A percentile compares a stretch with the other conserved stretches of the same genome.
Conservation (phyloP, 257 asterid genomes). For the Solanum rostratum region DNA sequence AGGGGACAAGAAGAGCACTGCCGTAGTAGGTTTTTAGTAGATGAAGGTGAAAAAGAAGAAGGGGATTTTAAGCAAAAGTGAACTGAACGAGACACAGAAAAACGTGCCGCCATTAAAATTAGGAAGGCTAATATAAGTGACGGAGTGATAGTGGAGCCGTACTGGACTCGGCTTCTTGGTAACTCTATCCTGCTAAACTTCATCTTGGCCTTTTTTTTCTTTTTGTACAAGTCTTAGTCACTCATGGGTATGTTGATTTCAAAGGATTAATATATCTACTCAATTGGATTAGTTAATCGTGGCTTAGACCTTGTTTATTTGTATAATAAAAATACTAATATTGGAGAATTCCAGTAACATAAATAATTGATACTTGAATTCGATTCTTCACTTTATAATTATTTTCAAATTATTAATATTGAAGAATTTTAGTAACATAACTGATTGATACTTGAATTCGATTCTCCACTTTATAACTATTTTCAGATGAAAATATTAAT, state of each 20-base stretch:
- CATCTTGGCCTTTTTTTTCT: background rate
- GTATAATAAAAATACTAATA: too few relatives aligned
- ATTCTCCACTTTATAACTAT: too few relatives aligned
- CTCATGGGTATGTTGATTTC: background rate
- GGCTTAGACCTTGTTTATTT: too few relatives aligned
- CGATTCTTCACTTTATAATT: too few relatives aligned
- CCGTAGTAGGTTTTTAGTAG: constrained; percentile 23
- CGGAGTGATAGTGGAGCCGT: background rate
- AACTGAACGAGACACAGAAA: constrained; percentile 9
- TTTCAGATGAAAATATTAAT: too few relatives aligned
- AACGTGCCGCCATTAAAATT: constrained; percentile 19
- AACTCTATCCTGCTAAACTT: background rate
- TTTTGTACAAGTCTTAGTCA: background rate
- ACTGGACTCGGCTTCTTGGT: background rate
- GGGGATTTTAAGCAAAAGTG: constrained; percentile 29
- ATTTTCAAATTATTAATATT: too few relatives aligned
- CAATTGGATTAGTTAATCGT: background rate
- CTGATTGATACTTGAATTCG: too few relatives aligned
- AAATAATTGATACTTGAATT: too few relatives aligned
- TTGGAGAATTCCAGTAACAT: too few relatives aligned
- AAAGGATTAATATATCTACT: background rate
- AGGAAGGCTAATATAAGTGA: background rate
- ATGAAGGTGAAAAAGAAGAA: constrained; percentile 5
- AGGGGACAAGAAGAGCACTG: constrained; percentile 64
- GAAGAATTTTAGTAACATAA: too few relatives aligned